Base-by-base conservation (phyloP, 768 basidiomycete species). In the Cystoderma amianthinum region DNA sequence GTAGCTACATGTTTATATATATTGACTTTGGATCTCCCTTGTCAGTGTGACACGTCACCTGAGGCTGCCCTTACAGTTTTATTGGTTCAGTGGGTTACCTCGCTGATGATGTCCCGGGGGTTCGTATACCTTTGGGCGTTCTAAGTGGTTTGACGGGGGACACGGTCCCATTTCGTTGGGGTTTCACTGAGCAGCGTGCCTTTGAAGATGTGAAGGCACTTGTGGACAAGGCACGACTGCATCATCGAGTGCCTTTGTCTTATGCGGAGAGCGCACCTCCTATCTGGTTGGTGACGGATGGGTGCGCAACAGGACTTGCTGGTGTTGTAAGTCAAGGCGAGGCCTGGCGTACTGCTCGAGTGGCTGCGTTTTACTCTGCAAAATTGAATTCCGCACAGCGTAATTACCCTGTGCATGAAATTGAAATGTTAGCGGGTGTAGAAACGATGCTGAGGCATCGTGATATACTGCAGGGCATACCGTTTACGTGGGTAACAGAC, bases 11-110 rank as follows among this genome's bases (percentile, higher is more conserved):
- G 56, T 56, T 3, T 67, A 68, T 44, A 40, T n/a, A n/a, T n/a
- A n/a, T n/a, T n/a, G n/a, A n/a, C n/a, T n/a, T n/a, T n/a, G n/a
- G n/a, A n/a, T n/a, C n/a, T n/a, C n/a, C n/a, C n/a, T n/a, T n/a
- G n/a, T n/a, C n/a, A n/a, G n/a, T n/a, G n/a, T n/a, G n/a, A n/a
- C n/a, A n/a, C n/a, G n/a, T n/a, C n/a, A n/a, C n/a, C n/a, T n/a
- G n/a, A n/a, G n/a, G n/a, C n/a, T n/a, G n/a, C n/a, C n/a, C n/a
- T n/a, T n/a, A n/a, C n/a, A n/a, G n/a, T n/a, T n/a, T n/a, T n/a
- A n/a, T 65, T 0, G 64, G 67, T 1, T 49, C 61, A 3, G 67
- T 63, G 1, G 60, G 62, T 2, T 69, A 57, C 41, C 51, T 64
- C 0, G 60, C 63, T 1, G 42, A 48, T 34, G 56, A 57, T 40